Evolutionary conservation across 352 stramenopile species (phyloP), one percentile per base, ranked within the genome.

Genomic region (Globisporangium viniferum): DNA sequence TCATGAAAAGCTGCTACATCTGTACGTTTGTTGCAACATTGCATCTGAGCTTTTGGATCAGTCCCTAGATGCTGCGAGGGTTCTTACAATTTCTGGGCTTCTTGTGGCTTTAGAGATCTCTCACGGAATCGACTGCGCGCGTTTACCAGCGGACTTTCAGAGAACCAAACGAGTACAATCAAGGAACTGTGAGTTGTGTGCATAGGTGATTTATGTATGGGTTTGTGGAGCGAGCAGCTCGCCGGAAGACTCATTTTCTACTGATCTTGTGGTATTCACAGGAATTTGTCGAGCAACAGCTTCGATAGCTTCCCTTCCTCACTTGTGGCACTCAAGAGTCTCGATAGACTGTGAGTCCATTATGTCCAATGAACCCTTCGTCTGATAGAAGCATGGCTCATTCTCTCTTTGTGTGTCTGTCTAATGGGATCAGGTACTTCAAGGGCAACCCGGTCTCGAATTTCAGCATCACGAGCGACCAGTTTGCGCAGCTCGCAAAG

Each of bases 401-500:
- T 22, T 31, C 22, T 55, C 49, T 18, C n/a, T 55, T 15, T 61
- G 1, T 31, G 18, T 61, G 5, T 22, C 24, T 51, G 24, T 36
- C 29, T 53, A 22, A 62, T 49, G 41, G 20, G 33, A 39, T 8
- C 24, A 66, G 60, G 24, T 31, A 66, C 24, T 27, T 66, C 29
- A 29, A 4, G 20, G 14, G 36, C 55, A 56, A 62, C n/a, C 68
- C 68, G 3, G 68, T 73, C 39, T 59, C 57, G 20, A 73, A 73
- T 10, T 56, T 57, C 27, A 70, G 55, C n/a, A 44, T 73, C 57
- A 62, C 46, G 20, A 33, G 41, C 27, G 58, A 66, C 5, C 24
- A 67, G 36, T 73, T 73, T 29, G 27, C 44, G 2, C 39, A 44
- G 29, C 62, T 73, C 41, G 15, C 48, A 2, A 36, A 61, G 24